These are phyloP conservation scores for Pyricularia sp. DNA, from an alignment of 2,329 filamentous ascomycete species.

Conservation along the genomic window DNA sequence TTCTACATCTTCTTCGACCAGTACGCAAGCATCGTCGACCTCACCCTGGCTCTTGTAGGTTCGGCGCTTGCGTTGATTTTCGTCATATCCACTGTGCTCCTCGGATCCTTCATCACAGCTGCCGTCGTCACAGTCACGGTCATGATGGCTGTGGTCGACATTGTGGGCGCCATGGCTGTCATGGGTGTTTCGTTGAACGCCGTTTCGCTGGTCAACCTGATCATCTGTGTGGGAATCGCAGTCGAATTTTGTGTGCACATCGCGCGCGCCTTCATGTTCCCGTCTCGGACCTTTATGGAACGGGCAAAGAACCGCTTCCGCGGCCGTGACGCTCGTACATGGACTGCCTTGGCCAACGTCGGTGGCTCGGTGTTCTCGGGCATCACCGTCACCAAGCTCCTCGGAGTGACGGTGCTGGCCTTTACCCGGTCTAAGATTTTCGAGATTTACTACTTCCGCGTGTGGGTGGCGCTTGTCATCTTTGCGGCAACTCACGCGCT, in stretches of 20 bases:
- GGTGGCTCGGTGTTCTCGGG: slow-evolving; percentile 90
- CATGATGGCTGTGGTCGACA: slow-evolving; percentile 84
- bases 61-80: slow-evolving; percentile 80
- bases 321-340: slow-evolving; percentile 72
- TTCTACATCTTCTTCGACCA: slow-evolving; percentile 99
- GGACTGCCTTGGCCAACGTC: slow-evolving; percentile 89
- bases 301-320: slow-evolving; percentile 65
- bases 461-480: slow-evolving; percentile 84
- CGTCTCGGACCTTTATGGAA: slow-evolving; percentile 69
- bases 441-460: slow-evolving; percentile 96
- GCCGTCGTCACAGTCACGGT: slow-evolving; percentile 76
- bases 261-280: slow-evolving; percentile 91
- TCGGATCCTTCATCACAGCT: slow-evolving; percentile 74
- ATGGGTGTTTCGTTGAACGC: slow-evolving; percentile 85
- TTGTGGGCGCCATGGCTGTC: slow-evolving; percentile 88
- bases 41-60: slow-evolving; percentile 68
- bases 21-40: slow-evolving; percentile 69
- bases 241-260: slow-evolving; percentile 98
- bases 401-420: slow-evolving; percentile 82
- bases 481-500: slow-evolving; percentile 83
- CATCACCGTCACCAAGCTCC: slow-evolving; percentile 88
- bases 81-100: slow-evolving; percentile 60
- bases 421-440: slow-evolving; percentile 98
- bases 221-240: slow-evolving; percentile 92
- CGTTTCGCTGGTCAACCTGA: slow-evolving; percentile 85